Evolutionary conservation across 768 basidiomycete species (phyloP).

Genomic region (Dacryopinax primogenitus): DNA sequence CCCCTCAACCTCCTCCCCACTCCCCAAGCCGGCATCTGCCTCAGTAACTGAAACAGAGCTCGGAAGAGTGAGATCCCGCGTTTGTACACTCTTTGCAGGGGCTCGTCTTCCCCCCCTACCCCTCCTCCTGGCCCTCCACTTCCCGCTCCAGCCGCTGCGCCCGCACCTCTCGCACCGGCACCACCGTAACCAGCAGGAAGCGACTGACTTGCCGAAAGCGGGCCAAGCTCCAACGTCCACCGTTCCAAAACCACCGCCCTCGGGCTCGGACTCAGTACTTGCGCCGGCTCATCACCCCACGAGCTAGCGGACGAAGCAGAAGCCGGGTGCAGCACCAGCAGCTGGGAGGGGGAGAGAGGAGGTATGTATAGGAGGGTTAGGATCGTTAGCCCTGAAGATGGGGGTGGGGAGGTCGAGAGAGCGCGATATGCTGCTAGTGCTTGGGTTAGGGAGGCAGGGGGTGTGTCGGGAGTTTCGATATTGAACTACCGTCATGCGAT

Average conservation of each 20-base stretch:
- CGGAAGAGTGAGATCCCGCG: background rate
- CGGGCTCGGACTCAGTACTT: background rate
- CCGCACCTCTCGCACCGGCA: no score
- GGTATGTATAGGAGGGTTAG: background rate
- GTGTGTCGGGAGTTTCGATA: constrained; percentile 6
- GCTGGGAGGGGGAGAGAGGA: constrained; percentile 1
- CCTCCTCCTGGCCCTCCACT: no score
- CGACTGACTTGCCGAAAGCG: constrained; percentile 1
- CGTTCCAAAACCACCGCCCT: background rate
- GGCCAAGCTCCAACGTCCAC: background rate
- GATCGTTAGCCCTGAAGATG: background rate
- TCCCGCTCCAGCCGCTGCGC: no score
- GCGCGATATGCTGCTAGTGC: background rate
- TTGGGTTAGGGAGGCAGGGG: background rate
- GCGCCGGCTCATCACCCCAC: background rate
- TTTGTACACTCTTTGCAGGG: background rate
- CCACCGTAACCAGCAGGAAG: no score
- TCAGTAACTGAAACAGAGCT: background rate
- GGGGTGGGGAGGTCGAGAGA: background rate
- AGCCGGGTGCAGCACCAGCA: background rate
- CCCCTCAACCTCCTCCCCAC: background rate
- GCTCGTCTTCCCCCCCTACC: constrained; percentile 1
- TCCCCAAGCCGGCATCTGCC: background rate
- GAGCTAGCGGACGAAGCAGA: background rate
- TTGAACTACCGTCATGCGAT: constrained; percentile 7